phyloP scores from a whole-genome alignment of 2,329 filamentous ascomycete species.

The Botrytis sinoallii region DNA sequence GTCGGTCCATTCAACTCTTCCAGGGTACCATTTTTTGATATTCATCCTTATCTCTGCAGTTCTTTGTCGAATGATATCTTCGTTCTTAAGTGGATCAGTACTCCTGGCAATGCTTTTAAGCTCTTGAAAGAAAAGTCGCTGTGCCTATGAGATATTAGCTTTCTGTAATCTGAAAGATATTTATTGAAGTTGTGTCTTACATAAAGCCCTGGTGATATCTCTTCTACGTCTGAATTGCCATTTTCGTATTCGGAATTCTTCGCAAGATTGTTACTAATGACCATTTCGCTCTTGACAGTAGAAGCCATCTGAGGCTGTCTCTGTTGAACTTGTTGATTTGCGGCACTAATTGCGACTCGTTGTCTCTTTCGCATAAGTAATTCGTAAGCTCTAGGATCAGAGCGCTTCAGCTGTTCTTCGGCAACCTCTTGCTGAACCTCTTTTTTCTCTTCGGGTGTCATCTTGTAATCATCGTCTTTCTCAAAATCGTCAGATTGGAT shows the following conservation, averaged over 20 bases:
- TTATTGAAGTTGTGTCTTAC: background rate
- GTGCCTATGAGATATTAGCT: constrained; percentile 1
- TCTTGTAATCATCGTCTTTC: constrained; percentile 60
- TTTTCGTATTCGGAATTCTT: background rate
- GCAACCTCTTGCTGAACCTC: constrained; percentile 49
- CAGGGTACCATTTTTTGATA: background rate
- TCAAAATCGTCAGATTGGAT: constrained; percentile 71
- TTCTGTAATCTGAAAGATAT: background rate
- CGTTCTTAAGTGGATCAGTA: background rate
- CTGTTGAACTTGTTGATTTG: background rate
- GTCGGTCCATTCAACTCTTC: background rate
- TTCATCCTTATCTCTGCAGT: background rate
- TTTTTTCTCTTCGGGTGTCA: constrained; percentile 59
- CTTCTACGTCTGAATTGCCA: background rate
- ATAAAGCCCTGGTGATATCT: background rate
- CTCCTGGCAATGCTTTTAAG: background rate
- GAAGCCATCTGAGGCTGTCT: background rate
- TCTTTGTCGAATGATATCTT: background rate
- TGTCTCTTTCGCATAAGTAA: constrained; percentile 6
- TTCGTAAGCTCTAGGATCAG: constrained; percentile 28
- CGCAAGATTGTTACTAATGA: background rate
- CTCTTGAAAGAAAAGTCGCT: background rate
- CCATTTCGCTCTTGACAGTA: background rate
- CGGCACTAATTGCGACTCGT: background rate
- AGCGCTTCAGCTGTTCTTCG: constrained; percentile 36